Percentiles rank a stretch among this genome's conserved stretches.
phyloP scores from a whole-genome alignment of 495 filamentous ascomycete species.

The Neurospora africana region DNA sequence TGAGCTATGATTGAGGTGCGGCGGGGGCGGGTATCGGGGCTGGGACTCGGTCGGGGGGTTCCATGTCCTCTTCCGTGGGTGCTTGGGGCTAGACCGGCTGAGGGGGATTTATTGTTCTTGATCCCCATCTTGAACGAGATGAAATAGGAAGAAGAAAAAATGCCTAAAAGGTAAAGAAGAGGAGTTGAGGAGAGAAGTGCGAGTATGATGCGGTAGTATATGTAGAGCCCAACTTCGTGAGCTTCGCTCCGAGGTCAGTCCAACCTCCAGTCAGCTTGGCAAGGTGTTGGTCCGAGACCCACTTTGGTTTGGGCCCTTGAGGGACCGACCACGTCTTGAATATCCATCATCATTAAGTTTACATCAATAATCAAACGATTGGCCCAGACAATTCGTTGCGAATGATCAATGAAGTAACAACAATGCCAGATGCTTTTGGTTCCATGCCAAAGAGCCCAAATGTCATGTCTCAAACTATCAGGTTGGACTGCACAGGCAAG shows the following conservation, averaged over 20 bases:
- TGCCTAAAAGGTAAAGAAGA: not conserved
- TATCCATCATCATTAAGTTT: not conserved
- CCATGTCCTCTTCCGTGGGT: not conserved
- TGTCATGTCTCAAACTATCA: no score
- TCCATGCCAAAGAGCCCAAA: no score
- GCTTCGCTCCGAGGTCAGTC: no score
- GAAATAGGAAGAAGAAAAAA: not conserved
- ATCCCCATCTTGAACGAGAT: not conserved
- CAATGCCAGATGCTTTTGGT: no score
- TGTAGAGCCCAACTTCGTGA: not conserved
- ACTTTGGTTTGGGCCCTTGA: not conserved
- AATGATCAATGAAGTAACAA: no score
- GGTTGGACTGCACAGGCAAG: no score
- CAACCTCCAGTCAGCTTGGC: not conserved
- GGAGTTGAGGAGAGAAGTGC: not conserved
- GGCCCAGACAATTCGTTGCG: no score
- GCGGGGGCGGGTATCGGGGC: not conserved
- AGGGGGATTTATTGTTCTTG: not conserved
- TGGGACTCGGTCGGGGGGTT: not conserved
- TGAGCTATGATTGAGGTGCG: not conserved
- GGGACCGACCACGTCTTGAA: not conserved
- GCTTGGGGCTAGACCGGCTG: not conserved
- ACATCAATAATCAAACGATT: no score
- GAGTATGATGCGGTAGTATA: no score
- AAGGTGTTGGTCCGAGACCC: not conserved